Evolutionary conservation across 208 protist species (phyloP), one percentile per base, ranked within the genome.

Genomic region (Trypanosoma avium): DNA sequence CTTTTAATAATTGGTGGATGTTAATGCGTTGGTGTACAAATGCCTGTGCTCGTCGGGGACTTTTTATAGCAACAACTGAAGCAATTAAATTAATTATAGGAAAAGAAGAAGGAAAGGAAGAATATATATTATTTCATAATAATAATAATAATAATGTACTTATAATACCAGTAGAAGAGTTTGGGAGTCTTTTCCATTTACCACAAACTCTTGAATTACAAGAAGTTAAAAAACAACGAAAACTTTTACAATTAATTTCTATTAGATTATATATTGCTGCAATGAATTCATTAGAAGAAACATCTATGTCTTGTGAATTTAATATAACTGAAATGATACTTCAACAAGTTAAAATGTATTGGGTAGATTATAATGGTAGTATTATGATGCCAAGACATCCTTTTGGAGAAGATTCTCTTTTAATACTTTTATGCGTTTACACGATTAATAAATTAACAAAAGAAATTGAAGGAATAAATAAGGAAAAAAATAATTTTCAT

Each of bases 401-500:
- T 17, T 88, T 79, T 54, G 80, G 70, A 7, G 85, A 92, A 26
- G 81, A 84, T 8, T 87, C 85, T 2, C 65, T 82, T 7, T 46
- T 88, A 1, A 46, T 67, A 0, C 61, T 92, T 45, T 58, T 92
- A 10, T 82, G 65, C 36, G 42, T 68, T 7, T 61, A 63, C 22
- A 45, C 65, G 17, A 33, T 90, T 7, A 32, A 29, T 19, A 63
- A 12, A 21, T 42, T 70, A 36, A 63, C 55, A 33, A 29, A 32
- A 12, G 13, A 48, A 15, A 8, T 19, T 19, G 24, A 15, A 12
- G 4, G 27, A 1, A 35, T 13, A 1, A 61, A 24, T 49, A 19
- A 56, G 0, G 35, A 47, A 24, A 12, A 36, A 21, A 21, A 36
- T 43, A 48, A 9, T 42, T 15, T n/a, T 42, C 17, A 13, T 9